Percentiles rank a stretch among this genome's conserved stretches.
Evolutionary conservation across 805 yeast genomes (phyloP).

Genomic region (Saturnispora gosingensis): DNA sequence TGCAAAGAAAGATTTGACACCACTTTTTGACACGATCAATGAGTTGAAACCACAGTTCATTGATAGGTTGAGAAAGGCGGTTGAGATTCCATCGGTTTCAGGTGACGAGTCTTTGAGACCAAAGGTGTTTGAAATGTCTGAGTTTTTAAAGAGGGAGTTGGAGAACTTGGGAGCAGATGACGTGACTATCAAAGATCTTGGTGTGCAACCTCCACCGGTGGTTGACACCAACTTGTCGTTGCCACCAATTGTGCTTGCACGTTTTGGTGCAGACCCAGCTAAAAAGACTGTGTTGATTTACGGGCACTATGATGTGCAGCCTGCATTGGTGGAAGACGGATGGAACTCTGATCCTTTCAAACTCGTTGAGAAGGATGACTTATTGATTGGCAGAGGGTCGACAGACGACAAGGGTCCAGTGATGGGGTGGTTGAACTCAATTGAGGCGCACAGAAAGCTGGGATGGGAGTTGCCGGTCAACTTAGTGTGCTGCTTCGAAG

Average conservation of each 20-base stretch:
- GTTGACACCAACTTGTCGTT: slow-evolving; percentile 53
- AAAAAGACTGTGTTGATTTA: slow-evolving; percentile 88
- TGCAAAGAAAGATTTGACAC: slow-evolving; percentile 7
- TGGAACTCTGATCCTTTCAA: slow-evolving; percentile 92
- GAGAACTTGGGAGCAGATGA: slow-evolving; percentile 68
- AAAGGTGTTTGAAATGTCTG: slow-evolving; percentile 81
- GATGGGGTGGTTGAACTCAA: slow-evolving; percentile 88
- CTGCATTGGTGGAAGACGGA: slow-evolving; percentile 86
- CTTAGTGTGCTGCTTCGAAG: slow-evolving; percentile 87
- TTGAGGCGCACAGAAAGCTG: slow-evolving; percentile 81
- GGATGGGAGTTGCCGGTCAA: slow-evolving; percentile 90
- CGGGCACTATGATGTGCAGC: slow-evolving; percentile 98
- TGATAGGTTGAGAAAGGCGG: slow-evolving; percentile 68
- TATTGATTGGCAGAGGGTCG: slow-evolving; percentile 85
- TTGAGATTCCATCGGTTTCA: slow-evolving; percentile 90
- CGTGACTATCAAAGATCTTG: slow-evolving; percentile 73
- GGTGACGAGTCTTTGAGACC: slow-evolving; percentile 85
- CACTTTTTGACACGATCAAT: slow-evolving; percentile 53
- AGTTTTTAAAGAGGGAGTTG: slow-evolving; percentile 66
- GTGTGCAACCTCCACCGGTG: slow-evolving; percentile 91
- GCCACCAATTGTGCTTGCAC: slow-evolving; percentile 92
- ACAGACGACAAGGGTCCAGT: slow-evolving; percentile 99
- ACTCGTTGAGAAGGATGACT: slow-evolving; percentile 57
- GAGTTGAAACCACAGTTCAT: slow-evolving; percentile 69
- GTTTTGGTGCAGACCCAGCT: slow-evolving; percentile 69